A percentile compares a stretch with the other conserved stretches of the same genome.
phyloP scores from a whole-genome alignment of 495 filamentous ascomycete genomes.

The Talaromyces thailandensis region DNA sequence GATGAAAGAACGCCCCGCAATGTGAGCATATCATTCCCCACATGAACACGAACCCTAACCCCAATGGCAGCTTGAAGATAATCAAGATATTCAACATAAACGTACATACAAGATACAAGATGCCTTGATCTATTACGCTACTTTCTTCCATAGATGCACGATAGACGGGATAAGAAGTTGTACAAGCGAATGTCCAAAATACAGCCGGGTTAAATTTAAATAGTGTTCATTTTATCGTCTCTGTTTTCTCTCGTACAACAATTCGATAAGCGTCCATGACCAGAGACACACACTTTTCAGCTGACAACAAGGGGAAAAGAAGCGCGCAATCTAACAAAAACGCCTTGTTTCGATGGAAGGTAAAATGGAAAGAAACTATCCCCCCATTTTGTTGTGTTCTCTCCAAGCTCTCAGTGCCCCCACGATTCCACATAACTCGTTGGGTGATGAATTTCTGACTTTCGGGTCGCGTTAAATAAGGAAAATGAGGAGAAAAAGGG shows the following conservation, averaged over 20 bases:
- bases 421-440: neutral
- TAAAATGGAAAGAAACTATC: neutral
- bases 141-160: neutral
- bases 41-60: neutral
- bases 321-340: neutral
- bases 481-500: neutral
- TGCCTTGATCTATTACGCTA: neutral
- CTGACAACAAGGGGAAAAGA: neutral
- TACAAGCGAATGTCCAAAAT: neutral
- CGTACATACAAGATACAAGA: neutral
- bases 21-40: neutral
- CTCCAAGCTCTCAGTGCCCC: neutral
- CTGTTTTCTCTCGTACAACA: neutral
- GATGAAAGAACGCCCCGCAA: conserved; percentile 1
- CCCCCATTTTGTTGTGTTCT: neutral
- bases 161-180: neutral
- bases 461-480: neutral
- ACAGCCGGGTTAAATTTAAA: neutral
- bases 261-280: neutral
- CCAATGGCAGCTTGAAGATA: neutral
- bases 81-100: neutral
- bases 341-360: neutral
- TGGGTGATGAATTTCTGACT: neutral
- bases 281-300: neutral
- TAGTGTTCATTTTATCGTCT: neutral